Conservation (phyloP, 2,329 filamentous ascomycete species). For the Spiromastix sp. region DNA sequence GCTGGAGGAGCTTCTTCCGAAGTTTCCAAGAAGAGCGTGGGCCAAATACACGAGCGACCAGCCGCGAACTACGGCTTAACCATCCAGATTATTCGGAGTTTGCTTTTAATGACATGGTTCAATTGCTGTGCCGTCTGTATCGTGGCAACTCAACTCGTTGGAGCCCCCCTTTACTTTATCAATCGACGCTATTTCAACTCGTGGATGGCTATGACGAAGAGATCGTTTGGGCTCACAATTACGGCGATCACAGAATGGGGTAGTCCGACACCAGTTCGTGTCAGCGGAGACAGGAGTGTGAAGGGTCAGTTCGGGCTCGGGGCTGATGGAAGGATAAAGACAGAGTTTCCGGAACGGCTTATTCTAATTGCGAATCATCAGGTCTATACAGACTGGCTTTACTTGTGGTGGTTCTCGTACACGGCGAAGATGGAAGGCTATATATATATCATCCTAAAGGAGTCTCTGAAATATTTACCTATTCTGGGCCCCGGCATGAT, state of each 20-base stretch:
- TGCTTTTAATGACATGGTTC: constrained; percentile 37
- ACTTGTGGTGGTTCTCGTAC: constrained; percentile 59
- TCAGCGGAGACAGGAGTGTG: constrained; percentile 53
- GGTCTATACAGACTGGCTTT: constrained; percentile 60
- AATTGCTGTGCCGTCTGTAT: constrained; percentile 32
- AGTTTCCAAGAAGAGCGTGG: constrained; percentile 7
- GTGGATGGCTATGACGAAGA: constrained; percentile 57
- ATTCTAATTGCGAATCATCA: constrained; percentile 57
- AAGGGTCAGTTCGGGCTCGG: constrained; percentile 47
- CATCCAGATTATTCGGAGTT: constrained; percentile 35
- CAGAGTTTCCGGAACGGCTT: constrained; percentile 50
- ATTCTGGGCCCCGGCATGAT: constrained; percentile 53
- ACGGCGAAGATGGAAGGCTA: constrained; percentile 55
- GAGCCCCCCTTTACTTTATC: constrained; percentile 50
- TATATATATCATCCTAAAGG: constrained; percentile 58
- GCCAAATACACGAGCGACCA: constrained; percentile 14
- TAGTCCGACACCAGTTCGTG: constrained; percentile 50
- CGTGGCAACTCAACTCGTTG: constrained; percentile 49
- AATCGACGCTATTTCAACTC: constrained; percentile 52
- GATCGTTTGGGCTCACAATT: constrained; percentile 53
- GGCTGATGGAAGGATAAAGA: constrained; percentile 47
- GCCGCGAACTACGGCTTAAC: constrained; percentile 35
- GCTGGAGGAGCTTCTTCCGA: constrained; percentile 6
- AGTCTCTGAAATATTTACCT: constrained; percentile 53
- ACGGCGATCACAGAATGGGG: constrained; percentile 54